These are phyloP conservation scores for Dujonia santamariae DNA, from an alignment of 1,139 yeast species.

Conservation along the genomic window DNA sequence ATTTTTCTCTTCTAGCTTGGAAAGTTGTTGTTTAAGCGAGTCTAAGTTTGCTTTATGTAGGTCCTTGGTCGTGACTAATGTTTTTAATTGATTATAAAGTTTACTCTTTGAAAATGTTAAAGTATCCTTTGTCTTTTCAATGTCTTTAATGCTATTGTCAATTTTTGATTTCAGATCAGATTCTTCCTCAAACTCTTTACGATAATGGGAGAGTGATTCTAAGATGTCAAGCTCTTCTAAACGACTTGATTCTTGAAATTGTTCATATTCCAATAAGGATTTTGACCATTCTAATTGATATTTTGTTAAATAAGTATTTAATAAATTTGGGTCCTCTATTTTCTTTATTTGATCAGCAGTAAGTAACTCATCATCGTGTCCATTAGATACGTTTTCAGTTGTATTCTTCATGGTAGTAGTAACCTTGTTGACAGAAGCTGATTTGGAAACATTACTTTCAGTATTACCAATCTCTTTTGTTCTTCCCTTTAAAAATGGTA, in stretches of 20 bases:
- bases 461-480: background rate
- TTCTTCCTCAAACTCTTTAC: constrained; percentile 30
- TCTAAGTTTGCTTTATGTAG: constrained; percentile 19
- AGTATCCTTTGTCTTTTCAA: constrained; percentile 32
- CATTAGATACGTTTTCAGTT: no score
- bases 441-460: constrained; percentile 7
- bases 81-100: constrained; percentile 24
- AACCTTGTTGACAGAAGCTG: constrained; percentile 5
- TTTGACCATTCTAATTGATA: constrained; percentile 31
- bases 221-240: constrained; percentile 24
- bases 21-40: constrained; percentile 21
- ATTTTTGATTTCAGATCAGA: constrained; percentile 28
- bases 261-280: constrained; percentile 22
- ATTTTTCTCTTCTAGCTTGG: constrained; percentile 22
- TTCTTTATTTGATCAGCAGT: constrained; percentile 17
- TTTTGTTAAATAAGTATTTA: constrained; percentile 22
- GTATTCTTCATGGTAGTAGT: background rate
- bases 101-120: constrained; percentile 32
- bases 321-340: constrained; percentile 16
- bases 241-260: constrained; percentile 10
- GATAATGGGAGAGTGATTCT: constrained; percentile 18
- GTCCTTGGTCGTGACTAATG: constrained; percentile 18
- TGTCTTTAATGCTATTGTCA: constrained; percentile 30
- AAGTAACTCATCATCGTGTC: no score
- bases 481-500: constrained; percentile 4